Evolutionary conservation across 208 protist species (phyloP).

Genomic region (Leishmania guyanensis): DNA sequence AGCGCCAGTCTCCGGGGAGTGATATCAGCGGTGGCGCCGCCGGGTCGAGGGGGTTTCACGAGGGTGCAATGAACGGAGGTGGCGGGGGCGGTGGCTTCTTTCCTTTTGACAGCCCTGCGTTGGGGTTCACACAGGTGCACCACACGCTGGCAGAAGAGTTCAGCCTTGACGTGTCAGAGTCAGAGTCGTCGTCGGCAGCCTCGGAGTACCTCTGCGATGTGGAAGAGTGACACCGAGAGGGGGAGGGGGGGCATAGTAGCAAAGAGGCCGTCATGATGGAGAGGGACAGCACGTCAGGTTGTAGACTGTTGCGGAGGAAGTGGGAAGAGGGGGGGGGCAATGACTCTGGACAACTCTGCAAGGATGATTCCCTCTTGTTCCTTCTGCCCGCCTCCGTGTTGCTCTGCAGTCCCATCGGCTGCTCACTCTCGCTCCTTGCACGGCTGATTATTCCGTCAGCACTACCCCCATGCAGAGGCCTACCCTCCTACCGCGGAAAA

Average conservation of each 20-base stretch:
- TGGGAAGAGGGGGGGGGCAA: neutral
- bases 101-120: slow-evolving; percentile 39
- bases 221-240: neutral
- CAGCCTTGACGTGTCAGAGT: slow-evolving; percentile 62
- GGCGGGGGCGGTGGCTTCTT: slow-evolving; percentile 1
- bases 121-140: slow-evolving; percentile 60
- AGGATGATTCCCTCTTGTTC: neutral
- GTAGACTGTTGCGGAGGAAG: neutral
- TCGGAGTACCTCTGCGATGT: slow-evolving; percentile 61
- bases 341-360: neutral
- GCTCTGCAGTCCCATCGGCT: neutral
- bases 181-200: slow-evolving; percentile 32
- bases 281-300: neutral
- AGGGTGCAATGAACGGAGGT: neutral
- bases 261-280: neutral
- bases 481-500: neutral
- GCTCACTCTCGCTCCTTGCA: neutral
- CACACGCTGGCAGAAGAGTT: slow-evolving; percentile 65
- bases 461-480: neutral
- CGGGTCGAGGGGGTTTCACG: neutral
- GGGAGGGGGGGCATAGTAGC: neutral
- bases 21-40: neutral
- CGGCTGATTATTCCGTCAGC: neutral
- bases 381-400: neutral
- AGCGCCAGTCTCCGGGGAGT: slow-evolving; percentile 7